Conservation (phyloP, 2,329 filamentous ascomycete species). For the Trichocomaceae sp. region DNA sequence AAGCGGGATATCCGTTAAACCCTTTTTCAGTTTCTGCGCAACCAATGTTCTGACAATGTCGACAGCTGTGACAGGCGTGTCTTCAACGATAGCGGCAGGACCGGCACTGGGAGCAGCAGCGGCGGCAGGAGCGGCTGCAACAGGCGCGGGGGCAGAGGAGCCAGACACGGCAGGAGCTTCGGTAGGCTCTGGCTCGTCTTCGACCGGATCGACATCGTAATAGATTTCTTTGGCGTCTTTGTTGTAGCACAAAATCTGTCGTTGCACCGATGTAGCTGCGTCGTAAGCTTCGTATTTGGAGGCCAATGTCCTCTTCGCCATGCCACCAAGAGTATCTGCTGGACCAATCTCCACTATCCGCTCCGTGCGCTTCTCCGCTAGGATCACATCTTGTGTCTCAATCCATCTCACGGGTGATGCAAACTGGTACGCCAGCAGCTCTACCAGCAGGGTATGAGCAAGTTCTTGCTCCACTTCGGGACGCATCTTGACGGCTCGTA, state of each 20-base stretch:
- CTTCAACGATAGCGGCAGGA: slow-evolving; percentile 77
- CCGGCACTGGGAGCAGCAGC: slow-evolving; percentile 61
- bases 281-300: slow-evolving; percentile 99
- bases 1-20: slow-evolving; percentile 76
- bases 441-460: slow-evolving; percentile 93
- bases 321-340: slow-evolving; percentile 91
- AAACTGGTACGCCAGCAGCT: slow-evolving; percentile 98
- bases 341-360: slow-evolving; percentile 96
- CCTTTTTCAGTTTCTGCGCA: slow-evolving; percentile 97
- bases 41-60: slow-evolving; percentile 86
- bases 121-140: slow-evolving; percentile 42
- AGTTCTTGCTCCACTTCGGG: slow-evolving; percentile 99
- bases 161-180: slow-evolving; percentile 31
- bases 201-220: slow-evolving; percentile 92
- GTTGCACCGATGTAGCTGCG: slow-evolving; percentile 89
- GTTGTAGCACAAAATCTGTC: slow-evolving; percentile 98
- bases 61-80: slow-evolving; percentile 78
- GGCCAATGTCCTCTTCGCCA: slow-evolving; percentile 92
- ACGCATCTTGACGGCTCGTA: slow-evolving; percentile 61
- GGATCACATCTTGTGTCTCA: slow-evolving; percentile 98
- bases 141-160: slow-evolving; percentile 34
- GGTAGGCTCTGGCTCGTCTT: slow-evolving; percentile 69
- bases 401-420: slow-evolving; percentile 99
- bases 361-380: slow-evolving; percentile 92
- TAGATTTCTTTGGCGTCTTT: slow-evolving; percentile 99